Percentiles rank a stretch among this genome's conserved stretches.
Conservation (phyloP, 352 stramenopile genomes). For the Aphanomyces astaci region DNA sequence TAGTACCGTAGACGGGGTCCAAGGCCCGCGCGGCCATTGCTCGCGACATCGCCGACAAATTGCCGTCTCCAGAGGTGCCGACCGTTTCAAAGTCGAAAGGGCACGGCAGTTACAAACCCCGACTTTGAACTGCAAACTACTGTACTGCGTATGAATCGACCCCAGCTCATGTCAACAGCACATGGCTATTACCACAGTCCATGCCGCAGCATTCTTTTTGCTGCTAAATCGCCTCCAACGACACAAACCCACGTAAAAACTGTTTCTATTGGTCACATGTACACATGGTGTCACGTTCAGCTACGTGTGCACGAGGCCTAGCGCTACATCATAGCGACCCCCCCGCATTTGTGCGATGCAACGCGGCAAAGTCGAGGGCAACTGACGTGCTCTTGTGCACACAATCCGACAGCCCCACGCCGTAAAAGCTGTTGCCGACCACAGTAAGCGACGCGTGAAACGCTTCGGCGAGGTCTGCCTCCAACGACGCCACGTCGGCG, state of each 20-base stretch:
- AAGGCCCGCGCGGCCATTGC: slow-evolving; percentile 47
- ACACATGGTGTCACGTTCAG: no score
- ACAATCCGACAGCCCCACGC: slow-evolving; percentile 74
- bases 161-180: no score
- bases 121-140: no score
- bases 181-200: no score
- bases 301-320: no score
- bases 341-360: neutral
- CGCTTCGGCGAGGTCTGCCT: slow-evolving; percentile 39
- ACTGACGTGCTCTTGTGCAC: slow-evolving; percentile 78
- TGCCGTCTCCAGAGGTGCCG: neutral
- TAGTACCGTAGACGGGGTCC: slow-evolving; percentile 68
- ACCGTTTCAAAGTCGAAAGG: neutral
- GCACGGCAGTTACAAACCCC: neutral
- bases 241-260: no score
- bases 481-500: slow-evolving; percentile 48
- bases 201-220: no score
- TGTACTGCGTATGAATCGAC: no score
- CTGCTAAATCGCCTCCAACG: no score
- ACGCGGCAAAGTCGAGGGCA: slow-evolving; percentile 48
- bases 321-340: neutral
- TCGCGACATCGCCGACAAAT: slow-evolving; percentile 17
- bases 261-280: no score
- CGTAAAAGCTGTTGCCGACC: slow-evolving; percentile 82
- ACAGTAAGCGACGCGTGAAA: slow-evolving; percentile 37